phyloP scores from a whole-genome alignment of 306 rosid species.

The Gastrolobium villosum region DNA sequence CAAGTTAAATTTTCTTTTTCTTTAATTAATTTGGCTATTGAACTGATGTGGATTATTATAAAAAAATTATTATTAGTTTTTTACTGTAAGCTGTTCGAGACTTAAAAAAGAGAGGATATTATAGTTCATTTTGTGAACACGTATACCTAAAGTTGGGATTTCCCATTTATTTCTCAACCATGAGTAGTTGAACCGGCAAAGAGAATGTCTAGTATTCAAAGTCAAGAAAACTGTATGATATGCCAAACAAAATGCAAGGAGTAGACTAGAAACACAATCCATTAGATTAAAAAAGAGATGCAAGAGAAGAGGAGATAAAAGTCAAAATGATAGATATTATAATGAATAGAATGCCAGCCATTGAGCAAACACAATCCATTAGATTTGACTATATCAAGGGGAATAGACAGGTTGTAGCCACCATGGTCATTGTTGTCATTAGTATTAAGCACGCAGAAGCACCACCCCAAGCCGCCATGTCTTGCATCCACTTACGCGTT shows the following conservation, averaged over 20 bases:
- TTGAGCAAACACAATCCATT: constrained; percentile 50
- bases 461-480: background rate
- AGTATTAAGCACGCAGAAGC: constrained; percentile 28
- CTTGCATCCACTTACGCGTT: constrained; percentile 30
- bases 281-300: background rate
- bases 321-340: constrained; percentile 20
- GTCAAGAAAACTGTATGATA: constrained; percentile 27
- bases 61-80: background rate
- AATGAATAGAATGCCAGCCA: constrained; percentile 38
- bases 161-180: background rate
- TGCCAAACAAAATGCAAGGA: constrained; percentile 13
- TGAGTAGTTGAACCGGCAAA: background rate
- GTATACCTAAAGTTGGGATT: background rate
- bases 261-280: background rate
- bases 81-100: background rate
- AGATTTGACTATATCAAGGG: constrained; percentile 44
- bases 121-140: background rate
- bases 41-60: background rate
- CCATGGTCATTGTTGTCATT: constrained; percentile 41
- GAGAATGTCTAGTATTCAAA: constrained; percentile 32
- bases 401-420: constrained; percentile 21
- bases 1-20: background rate
- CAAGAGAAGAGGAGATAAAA: background rate
- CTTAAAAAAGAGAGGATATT: background rate
- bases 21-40: background rate